Base-by-base conservation (phyloP, 2,329 filamentous ascomycete genomes). In the Microascus cirrosus region DNA sequence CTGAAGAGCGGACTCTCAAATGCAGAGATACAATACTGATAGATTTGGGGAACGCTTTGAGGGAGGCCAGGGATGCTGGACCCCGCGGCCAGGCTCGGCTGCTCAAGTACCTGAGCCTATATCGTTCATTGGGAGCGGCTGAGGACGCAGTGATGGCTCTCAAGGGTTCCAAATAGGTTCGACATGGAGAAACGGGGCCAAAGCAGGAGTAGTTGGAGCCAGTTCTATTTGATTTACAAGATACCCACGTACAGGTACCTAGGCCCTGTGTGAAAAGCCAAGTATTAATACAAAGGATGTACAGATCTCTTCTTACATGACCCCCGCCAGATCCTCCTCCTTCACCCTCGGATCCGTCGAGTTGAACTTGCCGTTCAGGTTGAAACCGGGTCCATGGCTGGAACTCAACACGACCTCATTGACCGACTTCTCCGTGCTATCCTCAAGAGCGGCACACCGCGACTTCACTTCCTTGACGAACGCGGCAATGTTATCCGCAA, bases 381-480 rank as follows among this genome's bases (percentile, higher is more conserved):
- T 90, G 75, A 99, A 84, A 0, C 90, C 93, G 1, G 94, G 92
- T 1, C 87, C 85, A 67, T 94, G 80, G 7, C 93, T 95, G 13
- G 91, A 90, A 75, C 89, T 93, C 66, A 99, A 74, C 36, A 97
- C 88, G 69, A 85, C 77, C 68, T 85, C 82, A 65, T 81, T 71
- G 48, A 77, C 69, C 62, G 70, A 70, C 65, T 73, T 75, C 55
- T 75, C 70, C 59, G 72, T 67, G 62, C 69, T 71, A 59, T 77
- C 76, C 62, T 85, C 86, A 56, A 97, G 77, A 62, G 89, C 77
- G 18, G 77, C 75, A 54, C 92, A 86, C 68, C 96, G 90, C 65
- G 83, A 83, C 82, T 90, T 95, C 64, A 97, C 69, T 65, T 85
- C 79, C 24, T 80, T 80, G 66, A 97, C 77, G 61, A 96, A 83